Conservation (phyloP, 2,329 filamentous ascomycete genomes). For the Botryotinia narcissicola region DNA sequence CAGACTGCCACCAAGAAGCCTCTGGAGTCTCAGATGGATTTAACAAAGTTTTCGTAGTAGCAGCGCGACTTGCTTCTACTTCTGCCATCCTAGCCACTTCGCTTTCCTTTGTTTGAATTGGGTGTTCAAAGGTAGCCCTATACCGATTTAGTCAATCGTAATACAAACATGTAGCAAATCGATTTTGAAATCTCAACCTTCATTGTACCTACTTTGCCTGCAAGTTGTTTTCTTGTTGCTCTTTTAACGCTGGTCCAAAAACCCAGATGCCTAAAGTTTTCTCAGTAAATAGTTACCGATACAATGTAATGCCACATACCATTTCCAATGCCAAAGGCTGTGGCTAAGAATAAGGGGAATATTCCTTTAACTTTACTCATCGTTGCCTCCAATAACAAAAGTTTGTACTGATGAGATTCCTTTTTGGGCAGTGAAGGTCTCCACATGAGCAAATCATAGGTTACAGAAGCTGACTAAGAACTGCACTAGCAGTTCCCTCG, state of each 20-base stretch:
- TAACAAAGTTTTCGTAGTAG: slow-evolving; percentile 26
- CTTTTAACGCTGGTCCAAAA: slow-evolving; percentile 38
- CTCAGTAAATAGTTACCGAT: neutral
- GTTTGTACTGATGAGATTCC: neutral
- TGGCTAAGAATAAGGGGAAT: slow-evolving; percentile 34
- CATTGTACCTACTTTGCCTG: slow-evolving; percentile 25
- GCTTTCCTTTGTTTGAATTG: slow-evolving; percentile 17
- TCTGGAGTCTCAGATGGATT: slow-evolving; percentile 22
- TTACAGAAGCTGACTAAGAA: neutral
- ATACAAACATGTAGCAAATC: neutral
- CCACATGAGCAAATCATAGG: neutral
- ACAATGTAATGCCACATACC: slow-evolving; percentile 28
- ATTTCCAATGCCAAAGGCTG: slow-evolving; percentile 35
- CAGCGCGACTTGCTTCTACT: slow-evolving; percentile 28
- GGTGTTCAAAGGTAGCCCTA: slow-evolving; percentile 26
- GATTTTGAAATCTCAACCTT: neutral
- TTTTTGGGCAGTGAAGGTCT: neutral
- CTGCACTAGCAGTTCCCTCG: neutral
- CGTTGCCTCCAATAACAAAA: neutral
- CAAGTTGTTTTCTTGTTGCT: slow-evolving; percentile 28
- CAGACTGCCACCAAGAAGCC: slow-evolving; percentile 33
- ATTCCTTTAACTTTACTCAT: slow-evolving; percentile 36
- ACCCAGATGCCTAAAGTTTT: slow-evolving; percentile 31
- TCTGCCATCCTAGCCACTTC: slow-evolving; percentile 27
- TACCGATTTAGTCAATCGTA: slow-evolving; percentile 18